Conservation (phyloP, 345 rosid genomes). For the Ailanthus altissimus region DNA sequence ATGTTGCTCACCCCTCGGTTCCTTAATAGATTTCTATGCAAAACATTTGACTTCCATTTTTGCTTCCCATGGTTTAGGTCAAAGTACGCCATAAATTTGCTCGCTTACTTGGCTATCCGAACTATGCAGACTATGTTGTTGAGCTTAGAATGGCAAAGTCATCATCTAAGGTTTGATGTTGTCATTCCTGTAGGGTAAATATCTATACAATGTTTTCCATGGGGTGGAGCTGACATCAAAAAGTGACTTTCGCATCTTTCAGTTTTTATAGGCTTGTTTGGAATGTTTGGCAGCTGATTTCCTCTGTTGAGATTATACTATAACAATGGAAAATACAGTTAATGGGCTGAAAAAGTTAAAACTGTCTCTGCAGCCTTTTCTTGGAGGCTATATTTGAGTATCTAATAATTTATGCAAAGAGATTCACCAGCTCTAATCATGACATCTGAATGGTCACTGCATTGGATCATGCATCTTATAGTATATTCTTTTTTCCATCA, state of each 20-base stretch:
- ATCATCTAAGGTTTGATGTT: conserved; percentile 65
- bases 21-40: conserved; percentile 3
- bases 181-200: conserved; percentile 14
- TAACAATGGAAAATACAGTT: background rate
- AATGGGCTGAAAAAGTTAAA: background rate
- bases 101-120: conserved; percentile 79
- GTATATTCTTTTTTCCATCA: background rate
- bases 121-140: conserved; percentile 83
- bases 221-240: background rate
- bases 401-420: background rate
- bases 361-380: background rate
- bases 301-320: background rate
- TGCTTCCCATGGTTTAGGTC: conserved; percentile 49
- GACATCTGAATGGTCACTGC: conserved; percentile 12
- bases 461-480: background rate
- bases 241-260: conserved; percentile 11
- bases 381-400: background rate
- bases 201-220: conserved; percentile 4
- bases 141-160: conserved; percentile 81
- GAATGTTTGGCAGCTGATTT: background rate
- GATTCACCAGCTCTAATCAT: background rate
- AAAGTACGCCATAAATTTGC: conserved; percentile 85
- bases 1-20: background rate
- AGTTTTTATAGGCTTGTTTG: conserved; percentile 15
- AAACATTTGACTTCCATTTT: conserved; percentile 5